These are phyloP conservation scores for Cinnamomum chago DNA, from an alignment of 164 flowering plant genomes.

Conservation along the genomic window DNA sequence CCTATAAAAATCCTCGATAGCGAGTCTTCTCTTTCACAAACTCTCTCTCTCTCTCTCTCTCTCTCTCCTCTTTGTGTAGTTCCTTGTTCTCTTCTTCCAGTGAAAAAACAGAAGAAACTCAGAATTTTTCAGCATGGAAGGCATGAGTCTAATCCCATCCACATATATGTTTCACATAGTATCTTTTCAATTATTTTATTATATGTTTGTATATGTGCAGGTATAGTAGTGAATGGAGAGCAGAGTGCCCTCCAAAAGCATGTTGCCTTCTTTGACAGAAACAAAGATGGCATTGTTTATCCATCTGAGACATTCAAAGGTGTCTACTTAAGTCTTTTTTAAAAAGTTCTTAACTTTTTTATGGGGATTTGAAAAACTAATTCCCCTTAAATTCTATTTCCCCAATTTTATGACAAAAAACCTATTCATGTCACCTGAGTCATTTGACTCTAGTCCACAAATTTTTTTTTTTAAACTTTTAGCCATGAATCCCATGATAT, in stretches of 20 bases:
- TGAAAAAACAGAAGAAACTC: not conserved
- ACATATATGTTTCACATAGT: not conserved
- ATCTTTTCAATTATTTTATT: not conserved
- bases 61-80: not conserved
- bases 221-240: not conserved
- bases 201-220: not conserved
- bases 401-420: too few relatives aligned
- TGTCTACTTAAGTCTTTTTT: not conserved
- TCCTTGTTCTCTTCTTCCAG: not conserved
- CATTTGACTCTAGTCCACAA: too few relatives aligned
- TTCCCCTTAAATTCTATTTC: rapidly evolving
- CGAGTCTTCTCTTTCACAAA: too few relatives aligned
- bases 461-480: not conserved
- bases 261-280: constrained; percentile 20
- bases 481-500: not conserved
- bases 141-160: not conserved
- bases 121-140: not conserved
- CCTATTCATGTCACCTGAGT: too few relatives aligned
- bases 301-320: constrained; percentile 25
- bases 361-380: too few relatives aligned
- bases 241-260: constrained; percentile 14
- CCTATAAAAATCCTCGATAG: too few relatives aligned
- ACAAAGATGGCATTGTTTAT: constrained; percentile 22
- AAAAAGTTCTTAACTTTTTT: too few relatives aligned
- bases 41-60: not conserved